A percentile compares a stretch with the other conserved stretches of the same genome.
phyloP scores from a whole-genome alignment of 805 yeast genomes.

The Zygosaccharomyces lentus region DNA sequence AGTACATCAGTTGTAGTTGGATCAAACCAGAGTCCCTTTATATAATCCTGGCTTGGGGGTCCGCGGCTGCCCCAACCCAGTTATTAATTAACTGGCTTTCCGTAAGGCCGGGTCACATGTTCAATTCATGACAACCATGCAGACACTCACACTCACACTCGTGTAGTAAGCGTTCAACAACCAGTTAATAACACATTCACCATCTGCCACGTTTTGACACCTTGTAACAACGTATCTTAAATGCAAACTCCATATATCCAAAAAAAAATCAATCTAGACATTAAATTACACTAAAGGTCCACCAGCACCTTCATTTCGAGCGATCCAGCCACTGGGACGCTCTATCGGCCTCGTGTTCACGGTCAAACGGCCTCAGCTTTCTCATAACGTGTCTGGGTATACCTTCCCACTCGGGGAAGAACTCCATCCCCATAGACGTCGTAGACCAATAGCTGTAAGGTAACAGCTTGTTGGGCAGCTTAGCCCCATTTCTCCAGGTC shows the following conservation, averaged over 20 bases:
- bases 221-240: background rate
- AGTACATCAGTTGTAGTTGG: too few relatives aligned
- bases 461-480: constrained; percentile 20
- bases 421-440: constrained; percentile 32
- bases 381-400: constrained; percentile 25
- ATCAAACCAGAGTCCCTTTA: too few relatives aligned
- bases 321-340: background rate
- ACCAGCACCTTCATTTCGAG: background rate
- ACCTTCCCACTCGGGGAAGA: constrained; percentile 32
- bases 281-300: background rate
- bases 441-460: constrained; percentile 31
- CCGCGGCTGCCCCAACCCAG: too few relatives aligned
- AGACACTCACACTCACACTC: too few relatives aligned
- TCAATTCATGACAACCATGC: too few relatives aligned
- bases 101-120: too few relatives aligned
- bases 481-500: constrained; percentile 27
- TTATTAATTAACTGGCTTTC: too few relatives aligned
- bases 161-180: too few relatives aligned
- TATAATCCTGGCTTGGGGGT: too few relatives aligned
- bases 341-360: constrained; percentile 4
- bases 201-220: background rate
- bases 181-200: background rate
- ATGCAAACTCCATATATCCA: constrained; percentile 3
- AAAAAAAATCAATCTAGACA: background rate
- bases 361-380: constrained; percentile 29